phyloP scores from a whole-genome alignment of 2,329 filamentous ascomycete species.

The Scopulariopsis brevicaulis region DNA sequence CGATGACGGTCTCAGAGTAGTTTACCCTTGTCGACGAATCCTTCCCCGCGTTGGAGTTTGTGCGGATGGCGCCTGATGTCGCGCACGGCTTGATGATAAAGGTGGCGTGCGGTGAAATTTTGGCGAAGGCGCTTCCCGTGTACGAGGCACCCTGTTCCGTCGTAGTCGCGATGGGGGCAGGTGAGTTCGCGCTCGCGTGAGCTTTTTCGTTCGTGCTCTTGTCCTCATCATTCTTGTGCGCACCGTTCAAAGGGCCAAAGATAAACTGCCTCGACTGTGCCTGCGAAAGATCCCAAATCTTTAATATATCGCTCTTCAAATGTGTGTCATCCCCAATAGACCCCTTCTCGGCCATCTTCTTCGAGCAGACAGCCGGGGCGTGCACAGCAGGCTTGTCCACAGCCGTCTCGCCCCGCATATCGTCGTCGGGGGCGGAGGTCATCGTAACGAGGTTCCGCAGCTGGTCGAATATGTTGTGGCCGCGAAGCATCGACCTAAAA shows the following conservation, averaged over 20 bases:
- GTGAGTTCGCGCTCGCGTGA: neutral
- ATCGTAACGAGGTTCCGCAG: constrained; percentile 3
- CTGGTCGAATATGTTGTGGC: constrained; percentile 15
- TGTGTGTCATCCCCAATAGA: neutral
- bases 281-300: neutral
- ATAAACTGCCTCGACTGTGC: neutral
- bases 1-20: neutral
- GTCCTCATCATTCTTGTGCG: neutral
- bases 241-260: neutral
- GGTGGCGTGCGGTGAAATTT: neutral
- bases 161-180: neutral
- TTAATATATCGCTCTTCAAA: neutral
- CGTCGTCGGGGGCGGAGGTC: neutral
- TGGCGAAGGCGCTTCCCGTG: neutral
- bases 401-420: neutral
- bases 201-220: neutral
- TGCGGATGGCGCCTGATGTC: neutral
- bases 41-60: neutral
- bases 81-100: neutral
- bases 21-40: neutral
- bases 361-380: neutral
- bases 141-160: neutral
- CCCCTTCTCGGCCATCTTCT: neutral
- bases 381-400: neutral
- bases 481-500: constrained; percentile 11